Conservation (phyloP, 495 filamentous ascomycete genomes). For the Niebla homalea region DNA sequence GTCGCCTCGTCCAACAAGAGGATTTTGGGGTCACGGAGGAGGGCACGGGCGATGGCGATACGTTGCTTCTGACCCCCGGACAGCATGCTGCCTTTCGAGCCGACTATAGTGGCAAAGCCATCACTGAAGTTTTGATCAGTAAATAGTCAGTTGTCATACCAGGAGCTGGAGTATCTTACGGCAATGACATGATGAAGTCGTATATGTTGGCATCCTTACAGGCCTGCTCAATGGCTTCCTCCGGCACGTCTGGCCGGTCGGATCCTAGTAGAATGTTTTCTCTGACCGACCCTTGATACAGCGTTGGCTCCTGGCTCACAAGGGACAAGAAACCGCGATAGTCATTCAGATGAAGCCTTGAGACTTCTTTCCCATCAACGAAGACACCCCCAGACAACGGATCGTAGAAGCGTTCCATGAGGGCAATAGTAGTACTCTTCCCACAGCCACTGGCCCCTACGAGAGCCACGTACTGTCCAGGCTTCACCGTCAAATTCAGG, state of each 20-base stretch:
- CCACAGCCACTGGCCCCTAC: constrained; percentile 76
- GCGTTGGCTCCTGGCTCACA: constrained; percentile 74
- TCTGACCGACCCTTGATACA: constrained; percentile 73
- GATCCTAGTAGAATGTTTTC: constrained; percentile 71
- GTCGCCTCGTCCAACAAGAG: constrained; percentile 76
- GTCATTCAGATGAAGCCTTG: constrained; percentile 57
- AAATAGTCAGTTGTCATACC: constrained; percentile 1
- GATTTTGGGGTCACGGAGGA: constrained; percentile 57
- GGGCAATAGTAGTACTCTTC: constrained; percentile 68
- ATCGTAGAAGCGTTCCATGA: constrained; percentile 80
- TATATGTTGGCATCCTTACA: constrained; percentile 87
- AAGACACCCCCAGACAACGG: constrained; percentile 57
- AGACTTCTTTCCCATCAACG: constrained; percentile 64
- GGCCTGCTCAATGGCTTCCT: constrained; percentile 56
- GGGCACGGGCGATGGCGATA: constrained; percentile 61
- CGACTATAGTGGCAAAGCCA: constrained; percentile 62
- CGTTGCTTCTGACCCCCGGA: constrained; percentile 80
- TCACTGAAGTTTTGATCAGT: constrained; percentile 37
- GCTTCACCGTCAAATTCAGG: constrained; percentile 55
- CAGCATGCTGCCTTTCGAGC: constrained; percentile 63
- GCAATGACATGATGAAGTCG: constrained; percentile 69
- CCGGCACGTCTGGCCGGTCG: constrained; percentile 46
- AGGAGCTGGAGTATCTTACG: constrained; percentile 24
- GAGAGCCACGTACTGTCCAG: constrained; percentile 67
- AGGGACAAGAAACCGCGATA: constrained; percentile 67